Percentiles rank a stretch among this genome's conserved stretches.
phyloP scores from a whole-genome alignment of 176 grass and related monocot genomes.

The bread wheat (Triticum aestivum) region DNA sequence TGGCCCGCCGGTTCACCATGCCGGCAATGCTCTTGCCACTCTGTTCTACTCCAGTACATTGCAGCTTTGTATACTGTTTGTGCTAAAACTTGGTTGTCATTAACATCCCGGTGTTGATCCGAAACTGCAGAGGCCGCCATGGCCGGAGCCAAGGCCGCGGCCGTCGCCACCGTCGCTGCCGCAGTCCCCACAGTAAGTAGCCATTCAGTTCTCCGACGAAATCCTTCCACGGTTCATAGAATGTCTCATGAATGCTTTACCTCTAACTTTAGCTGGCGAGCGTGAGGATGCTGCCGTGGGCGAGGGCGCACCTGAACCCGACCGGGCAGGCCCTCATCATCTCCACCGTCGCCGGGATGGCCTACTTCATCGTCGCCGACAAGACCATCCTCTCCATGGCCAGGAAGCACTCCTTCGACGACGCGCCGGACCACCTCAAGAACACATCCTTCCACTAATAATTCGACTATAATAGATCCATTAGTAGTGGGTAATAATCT shows the following conservation, averaged over 20 bases:
- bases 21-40: too few relatives aligned
- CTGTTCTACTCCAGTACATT: too few relatives aligned
- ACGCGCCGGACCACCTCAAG: constrained; percentile 28
- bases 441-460: constrained; percentile 35
- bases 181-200: constrained; percentile 44
- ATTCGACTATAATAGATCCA: too few relatives aligned
- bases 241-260: too few relatives aligned
- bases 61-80: too few relatives aligned
- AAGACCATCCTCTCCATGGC: constrained; percentile 67
- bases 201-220: too few relatives aligned
- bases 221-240: too few relatives aligned
- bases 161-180: constrained; percentile 50
- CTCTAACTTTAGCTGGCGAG: constrained; percentile 33
- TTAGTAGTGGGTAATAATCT: too few relatives aligned
- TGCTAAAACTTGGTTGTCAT: too few relatives aligned
- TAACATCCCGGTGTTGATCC: too few relatives aligned
- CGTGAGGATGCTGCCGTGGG: constrained; percentile 76
- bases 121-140: constrained; percentile 49
- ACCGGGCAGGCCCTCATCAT: constrained; percentile 70
- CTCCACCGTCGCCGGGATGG: constrained; percentile 66
- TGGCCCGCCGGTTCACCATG: too few relatives aligned
- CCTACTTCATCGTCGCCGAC: constrained; percentile 69
- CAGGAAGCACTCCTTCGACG: constrained; percentile 54
- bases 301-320: constrained; percentile 59
- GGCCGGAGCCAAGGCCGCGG: constrained; percentile 62